Evolutionary conservation across 176 grass and related monocot species (phyloP).

Genomic region (Olyra latifolia): DNA sequence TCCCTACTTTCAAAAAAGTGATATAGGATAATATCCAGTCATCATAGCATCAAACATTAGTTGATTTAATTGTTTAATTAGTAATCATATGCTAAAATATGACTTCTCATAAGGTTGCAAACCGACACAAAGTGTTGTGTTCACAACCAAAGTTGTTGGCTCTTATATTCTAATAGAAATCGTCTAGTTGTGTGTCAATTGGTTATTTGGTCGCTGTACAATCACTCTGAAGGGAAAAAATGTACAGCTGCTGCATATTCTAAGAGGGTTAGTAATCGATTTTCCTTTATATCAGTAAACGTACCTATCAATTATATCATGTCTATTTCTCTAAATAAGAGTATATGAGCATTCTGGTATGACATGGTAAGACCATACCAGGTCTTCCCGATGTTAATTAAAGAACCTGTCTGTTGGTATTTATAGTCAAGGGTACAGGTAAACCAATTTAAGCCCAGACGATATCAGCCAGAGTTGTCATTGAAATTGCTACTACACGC

Average conservation of each 20-base stretch:
- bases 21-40: not conserved
- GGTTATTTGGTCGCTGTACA: not conserved
- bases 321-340: not conserved
- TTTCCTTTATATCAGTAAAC: not conserved
- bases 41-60: not conserved
- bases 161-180: not conserved
- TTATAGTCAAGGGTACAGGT: not conserved
- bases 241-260: not conserved
- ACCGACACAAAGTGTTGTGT: not conserved
- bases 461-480: not conserved
- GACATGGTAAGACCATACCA: not conserved
- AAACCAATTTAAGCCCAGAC: constrained; percentile 3
- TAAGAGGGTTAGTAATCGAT: not conserved
- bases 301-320: not conserved
- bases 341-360: not conserved
- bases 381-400: not conserved
- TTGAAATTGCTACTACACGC: not conserved
- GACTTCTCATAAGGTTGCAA: not conserved
- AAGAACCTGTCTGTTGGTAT: not conserved
- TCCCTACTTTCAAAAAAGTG: not conserved
- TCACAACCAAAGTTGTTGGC: not conserved
- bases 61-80: not conserved
- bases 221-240: not conserved
- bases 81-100: not conserved
- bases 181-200: not conserved